A percentile compares a stretch with the other conserved stretches of the same genome.
These are phyloP conservation scores for Xylaria bambusicola DNA, from an alignment of 495 filamentous ascomycete species.

Conservation along the genomic window DNA sequence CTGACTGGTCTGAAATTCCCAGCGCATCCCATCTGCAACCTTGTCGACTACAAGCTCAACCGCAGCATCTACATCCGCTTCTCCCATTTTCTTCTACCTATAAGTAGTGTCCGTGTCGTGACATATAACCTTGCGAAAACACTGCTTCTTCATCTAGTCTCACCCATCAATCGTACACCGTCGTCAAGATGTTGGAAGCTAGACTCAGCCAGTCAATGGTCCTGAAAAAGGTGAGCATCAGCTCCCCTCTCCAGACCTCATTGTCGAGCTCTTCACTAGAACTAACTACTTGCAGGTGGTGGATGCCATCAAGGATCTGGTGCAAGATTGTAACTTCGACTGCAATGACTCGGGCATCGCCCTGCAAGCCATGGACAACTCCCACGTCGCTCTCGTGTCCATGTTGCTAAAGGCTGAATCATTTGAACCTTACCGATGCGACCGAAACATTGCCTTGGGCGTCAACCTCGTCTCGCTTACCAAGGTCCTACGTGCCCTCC, in stretches of 20 bases:
- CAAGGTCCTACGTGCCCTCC: conserved; percentile 93
- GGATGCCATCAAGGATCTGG: conserved; percentile 98
- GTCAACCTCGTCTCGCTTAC: conserved; percentile 96
- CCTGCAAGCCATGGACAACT: conserved; percentile 99
- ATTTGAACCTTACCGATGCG: conserved; percentile 97
- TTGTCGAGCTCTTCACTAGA: not conserved
- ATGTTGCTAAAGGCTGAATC: conserved; percentile 96
- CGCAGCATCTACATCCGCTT: too few relatives aligned
- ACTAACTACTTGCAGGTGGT: conserved; percentile 67
- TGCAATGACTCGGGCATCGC: conserved; percentile 99
- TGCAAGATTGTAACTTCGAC: conserved; percentile 99
- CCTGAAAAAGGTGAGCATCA: conserved; percentile 90
- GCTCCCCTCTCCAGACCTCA: not conserved
- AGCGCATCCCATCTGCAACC: not conserved
- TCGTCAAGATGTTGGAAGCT: conserved; percentile 80
- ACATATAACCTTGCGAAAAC: not conserved
- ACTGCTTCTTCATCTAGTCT: not conserved
- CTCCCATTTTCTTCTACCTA: too few relatives aligned
- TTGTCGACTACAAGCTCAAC: not conserved
- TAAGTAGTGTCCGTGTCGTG: too few relatives aligned
- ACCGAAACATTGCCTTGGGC: conserved; percentile 96
- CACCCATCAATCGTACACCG: not conserved
- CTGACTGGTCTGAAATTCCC: conserved; percentile 13
- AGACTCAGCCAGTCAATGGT: conserved; percentile 90
- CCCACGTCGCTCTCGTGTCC: conserved; percentile 96